phyloP scores from a whole-genome alignment of 2,329 filamentous ascomycete species.

The Penicillium sp. region DNA sequence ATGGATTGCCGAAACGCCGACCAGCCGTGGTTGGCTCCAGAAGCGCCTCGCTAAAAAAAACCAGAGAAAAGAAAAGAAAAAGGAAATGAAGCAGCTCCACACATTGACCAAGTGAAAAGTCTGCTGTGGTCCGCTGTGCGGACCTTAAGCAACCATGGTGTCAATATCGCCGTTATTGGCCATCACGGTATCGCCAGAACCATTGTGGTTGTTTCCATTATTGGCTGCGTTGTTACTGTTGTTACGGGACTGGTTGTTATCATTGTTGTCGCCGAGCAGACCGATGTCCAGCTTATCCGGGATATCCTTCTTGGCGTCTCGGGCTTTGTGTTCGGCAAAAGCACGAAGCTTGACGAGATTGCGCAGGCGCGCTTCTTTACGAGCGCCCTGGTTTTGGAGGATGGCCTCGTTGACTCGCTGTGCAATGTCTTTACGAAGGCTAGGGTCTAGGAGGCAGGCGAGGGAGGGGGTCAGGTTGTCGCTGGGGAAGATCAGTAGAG shows the following conservation, averaged over 20 bases:
- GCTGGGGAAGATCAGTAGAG: conserved; percentile 83
- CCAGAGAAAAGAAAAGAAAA: conserved; percentile 3
- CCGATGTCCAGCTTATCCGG: conserved; percentile 52
- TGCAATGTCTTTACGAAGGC: conserved; percentile 80
- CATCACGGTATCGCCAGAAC: conserved; percentile 46
- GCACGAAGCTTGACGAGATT: conserved; percentile 78
- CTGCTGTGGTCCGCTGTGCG: background rate
- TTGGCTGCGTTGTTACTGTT: conserved; percentile 31
- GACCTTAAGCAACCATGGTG: conserved; percentile 44
- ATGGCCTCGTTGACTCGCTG: conserved; percentile 88
- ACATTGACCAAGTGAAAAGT: background rate
- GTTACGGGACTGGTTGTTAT: conserved; percentile 17
- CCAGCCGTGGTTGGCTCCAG: conserved; percentile 11
- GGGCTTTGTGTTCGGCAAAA: conserved; percentile 74
- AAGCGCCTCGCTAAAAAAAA: conserved; percentile 32
- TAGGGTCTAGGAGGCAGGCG: conserved; percentile 74
- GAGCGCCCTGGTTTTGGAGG: conserved; percentile 70
- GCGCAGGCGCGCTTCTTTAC: conserved; percentile 79
- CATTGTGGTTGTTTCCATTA: conserved; percentile 32
- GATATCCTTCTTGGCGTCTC: conserved; percentile 51
- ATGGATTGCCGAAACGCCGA: conserved; percentile 2
- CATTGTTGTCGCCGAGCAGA: conserved; percentile 39
- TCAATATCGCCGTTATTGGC: conserved; percentile 47
- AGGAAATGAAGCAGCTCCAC: background rate
- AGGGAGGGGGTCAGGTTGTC: conserved; percentile 77